These are phyloP conservation scores for Penicillium taxi DNA, from an alignment of 495 filamentous ascomycete species.

Conservation along the genomic window DNA sequence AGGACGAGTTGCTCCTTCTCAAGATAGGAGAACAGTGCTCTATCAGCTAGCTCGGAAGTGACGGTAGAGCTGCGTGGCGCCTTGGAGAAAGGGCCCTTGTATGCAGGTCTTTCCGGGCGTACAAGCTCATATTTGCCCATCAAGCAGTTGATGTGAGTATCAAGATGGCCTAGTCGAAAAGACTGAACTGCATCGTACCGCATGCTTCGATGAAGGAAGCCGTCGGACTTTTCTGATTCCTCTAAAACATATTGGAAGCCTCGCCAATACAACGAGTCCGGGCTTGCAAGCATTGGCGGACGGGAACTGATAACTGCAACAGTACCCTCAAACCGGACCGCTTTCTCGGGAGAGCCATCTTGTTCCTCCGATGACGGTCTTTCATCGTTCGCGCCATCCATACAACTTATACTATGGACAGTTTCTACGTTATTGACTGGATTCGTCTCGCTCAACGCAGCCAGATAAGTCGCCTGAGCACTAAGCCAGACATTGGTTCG, in stretches of 20 bases:
- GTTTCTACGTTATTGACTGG: constrained; percentile 42
- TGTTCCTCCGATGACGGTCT: constrained; percentile 4
- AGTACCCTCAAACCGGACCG: constrained; percentile 61
- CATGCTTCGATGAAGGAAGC: constrained; percentile 72
- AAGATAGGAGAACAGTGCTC: constrained; percentile 43
- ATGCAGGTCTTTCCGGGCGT: constrained; percentile 37
- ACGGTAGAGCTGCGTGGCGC: constrained; percentile 45
- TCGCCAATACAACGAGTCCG: constrained; percentile 84
- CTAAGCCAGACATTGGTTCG: constrained; percentile 75
- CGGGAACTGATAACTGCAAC: constrained; percentile 30
- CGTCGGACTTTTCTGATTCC: constrained; percentile 54
- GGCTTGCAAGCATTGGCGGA: constrained; percentile 33
- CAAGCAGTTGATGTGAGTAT: constrained; percentile 61
- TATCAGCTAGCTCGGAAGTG: constrained; percentile 33
- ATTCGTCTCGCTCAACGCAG: constrained; percentile 60
- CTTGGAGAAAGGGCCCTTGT: constrained; percentile 46
- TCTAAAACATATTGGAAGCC: constrained; percentile 69
- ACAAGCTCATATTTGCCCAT: constrained; percentile 65
- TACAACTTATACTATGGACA: constrained; percentile 16
- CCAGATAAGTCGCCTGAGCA: constrained; percentile 69
- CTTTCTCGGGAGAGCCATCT: constrained; percentile 50
- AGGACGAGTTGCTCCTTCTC: constrained; percentile 77
- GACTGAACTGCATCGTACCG: constrained; percentile 87
- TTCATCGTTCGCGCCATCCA: constrained; percentile 9
- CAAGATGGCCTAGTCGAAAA: constrained; percentile 57